A percentile compares a stretch with the other conserved stretches of the same genome.
These are phyloP conservation scores for Santalum album DNA, from an alignment of 164 flowering plant species.

Conservation along the genomic window DNA sequence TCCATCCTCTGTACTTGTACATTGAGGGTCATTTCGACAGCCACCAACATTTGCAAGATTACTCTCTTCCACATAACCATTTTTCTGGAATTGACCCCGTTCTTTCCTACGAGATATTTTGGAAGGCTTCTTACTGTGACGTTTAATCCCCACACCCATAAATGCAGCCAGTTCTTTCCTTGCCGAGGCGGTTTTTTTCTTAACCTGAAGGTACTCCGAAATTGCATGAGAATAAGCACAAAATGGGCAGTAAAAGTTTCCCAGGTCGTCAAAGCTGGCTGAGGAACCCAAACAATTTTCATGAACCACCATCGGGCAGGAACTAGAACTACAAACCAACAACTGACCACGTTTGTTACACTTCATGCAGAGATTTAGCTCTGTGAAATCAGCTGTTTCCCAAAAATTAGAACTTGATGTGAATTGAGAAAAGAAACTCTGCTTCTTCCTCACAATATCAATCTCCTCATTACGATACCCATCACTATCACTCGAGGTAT, in stretches of 20 bases:
- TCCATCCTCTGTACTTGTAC: too few species aligned
- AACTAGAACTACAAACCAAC: conserved; percentile 34
- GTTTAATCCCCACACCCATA: conserved; percentile 9
- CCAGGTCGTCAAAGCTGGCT: conserved; percentile 28
- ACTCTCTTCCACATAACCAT: not conserved
- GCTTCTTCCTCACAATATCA: conserved; percentile 20
- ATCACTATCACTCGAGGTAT: conserved; percentile 19
- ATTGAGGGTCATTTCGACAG: not conserved
- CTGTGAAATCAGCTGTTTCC: conserved; percentile 19
- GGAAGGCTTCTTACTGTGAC: conserved; percentile 6
- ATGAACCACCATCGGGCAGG: conserved; percentile 51
- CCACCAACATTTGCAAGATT: conserved; percentile 8
- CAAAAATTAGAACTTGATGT: conserved; percentile 18
- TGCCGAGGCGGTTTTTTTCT: conserved; percentile 30
- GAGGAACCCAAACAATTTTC: conserved; percentile 46
- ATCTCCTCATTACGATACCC: conserved; percentile 18
- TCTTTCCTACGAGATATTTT: conserved; percentile 1
- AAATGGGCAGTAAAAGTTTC: conserved; percentile 61
- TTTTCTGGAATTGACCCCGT: conserved; percentile 5
- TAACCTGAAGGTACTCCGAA: conserved; percentile 21
- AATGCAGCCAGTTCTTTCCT: conserved; percentile 35
- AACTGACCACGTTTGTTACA: conserved; percentile 48
- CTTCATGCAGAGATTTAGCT: conserved; percentile 41
- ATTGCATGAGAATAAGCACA: conserved; percentile 50
- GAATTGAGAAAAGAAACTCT: conserved; percentile 29